Evolutionary conservation across 2,329 filamentous ascomycete genomes (phyloP).

Genomic region (Epichloe sibirici): DNA sequence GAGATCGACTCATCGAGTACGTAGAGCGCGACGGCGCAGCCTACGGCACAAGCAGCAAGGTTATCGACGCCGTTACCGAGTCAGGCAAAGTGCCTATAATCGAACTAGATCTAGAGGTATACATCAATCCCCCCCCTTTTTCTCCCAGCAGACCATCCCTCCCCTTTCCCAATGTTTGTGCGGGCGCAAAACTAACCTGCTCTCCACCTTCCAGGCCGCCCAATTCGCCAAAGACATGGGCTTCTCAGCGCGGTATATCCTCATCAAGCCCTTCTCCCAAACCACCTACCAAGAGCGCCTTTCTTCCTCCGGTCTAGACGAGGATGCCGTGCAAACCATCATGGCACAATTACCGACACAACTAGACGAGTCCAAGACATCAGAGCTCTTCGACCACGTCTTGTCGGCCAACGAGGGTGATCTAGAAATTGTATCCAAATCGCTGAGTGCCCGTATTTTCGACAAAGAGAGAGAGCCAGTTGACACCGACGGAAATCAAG

Average conservation of each 20-base stretch:
- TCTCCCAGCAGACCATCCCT: too few relatives aligned
- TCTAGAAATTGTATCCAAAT: constrained; percentile 4
- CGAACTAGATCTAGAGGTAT: constrained; percentile 39
- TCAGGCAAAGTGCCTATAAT: constrained; percentile 48
- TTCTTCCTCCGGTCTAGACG: constrained; percentile 14
- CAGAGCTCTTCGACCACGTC: constrained; percentile 16
- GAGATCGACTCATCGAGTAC: constrained; percentile 47
- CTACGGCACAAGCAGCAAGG: constrained; percentile 45
- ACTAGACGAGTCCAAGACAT: constrained; percentile 14
- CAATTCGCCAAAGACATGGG: constrained; percentile 45
- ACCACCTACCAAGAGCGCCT: constrained; percentile 18
- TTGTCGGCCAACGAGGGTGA: constrained; percentile 15
- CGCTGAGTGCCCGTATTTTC: constrained; percentile 19
- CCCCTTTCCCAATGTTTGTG: too few relatives aligned
- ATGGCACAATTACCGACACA: constrained; percentile 12
- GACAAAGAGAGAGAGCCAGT: constrained; percentile 3
- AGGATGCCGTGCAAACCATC: constrained; percentile 12
- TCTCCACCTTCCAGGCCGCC: constrained; percentile 29
- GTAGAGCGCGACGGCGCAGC: constrained; percentile 34
- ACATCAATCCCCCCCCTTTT: constrained; percentile 11
- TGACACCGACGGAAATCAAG: background rate
- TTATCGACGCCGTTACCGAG: constrained; percentile 38
- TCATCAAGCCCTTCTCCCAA: constrained; percentile 31
- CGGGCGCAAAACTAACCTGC: background rate
- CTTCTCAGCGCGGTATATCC: constrained; percentile 42